Evolutionary conservation across 2,329 filamentous ascomycete species (phyloP).

Genomic region (Setomelanomma holmii): DNA sequence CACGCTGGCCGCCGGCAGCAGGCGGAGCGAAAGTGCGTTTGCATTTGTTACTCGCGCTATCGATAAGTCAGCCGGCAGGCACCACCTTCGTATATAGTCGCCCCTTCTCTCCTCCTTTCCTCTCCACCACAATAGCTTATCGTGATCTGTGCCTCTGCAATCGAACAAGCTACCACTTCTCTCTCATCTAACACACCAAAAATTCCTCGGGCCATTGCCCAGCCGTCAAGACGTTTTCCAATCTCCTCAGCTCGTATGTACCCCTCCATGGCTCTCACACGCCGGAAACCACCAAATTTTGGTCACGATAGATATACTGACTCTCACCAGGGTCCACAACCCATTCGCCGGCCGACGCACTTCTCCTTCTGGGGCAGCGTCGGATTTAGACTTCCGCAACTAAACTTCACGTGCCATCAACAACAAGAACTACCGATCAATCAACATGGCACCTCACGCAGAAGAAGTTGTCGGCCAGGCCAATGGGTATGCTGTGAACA

Average conservation of each 20-base stretch:
- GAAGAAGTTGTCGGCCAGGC: constrained; percentile 66
- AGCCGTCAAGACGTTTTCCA: constrained; percentile 97
- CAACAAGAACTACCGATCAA: constrained; percentile 34
- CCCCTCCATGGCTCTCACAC: constrained; percentile 15
- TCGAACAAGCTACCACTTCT: constrained; percentile 10
- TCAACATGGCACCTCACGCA: constrained; percentile 92
- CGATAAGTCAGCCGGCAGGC: constrained; percentile 28
- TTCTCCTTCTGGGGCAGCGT: constrained; percentile 84
- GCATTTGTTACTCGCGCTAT: constrained; percentile 22
- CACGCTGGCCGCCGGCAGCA: constrained; percentile 35
- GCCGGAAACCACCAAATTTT: background rate
- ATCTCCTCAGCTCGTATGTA: constrained; percentile 93
- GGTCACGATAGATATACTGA: constrained; percentile 25
- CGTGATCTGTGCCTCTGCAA: constrained; percentile 12
- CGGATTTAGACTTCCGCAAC: constrained; percentile 59
- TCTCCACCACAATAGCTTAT: constrained; percentile 13
- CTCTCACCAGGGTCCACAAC: constrained; percentile 76
- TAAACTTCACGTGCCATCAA: constrained; percentile 37
- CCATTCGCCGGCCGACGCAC: constrained; percentile 96
- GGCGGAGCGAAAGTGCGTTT: constrained; percentile 23
- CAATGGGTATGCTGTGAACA: constrained; percentile 58
- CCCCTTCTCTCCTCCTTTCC: constrained; percentile 9
- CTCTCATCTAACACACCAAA: constrained; percentile 18
- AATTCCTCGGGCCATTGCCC: constrained; percentile 51
- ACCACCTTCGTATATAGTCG: constrained; percentile 27